phyloP scores from a whole-genome alignment of 2,329 filamentous ascomycete genomes.

The Catunica adiposa region DNA sequence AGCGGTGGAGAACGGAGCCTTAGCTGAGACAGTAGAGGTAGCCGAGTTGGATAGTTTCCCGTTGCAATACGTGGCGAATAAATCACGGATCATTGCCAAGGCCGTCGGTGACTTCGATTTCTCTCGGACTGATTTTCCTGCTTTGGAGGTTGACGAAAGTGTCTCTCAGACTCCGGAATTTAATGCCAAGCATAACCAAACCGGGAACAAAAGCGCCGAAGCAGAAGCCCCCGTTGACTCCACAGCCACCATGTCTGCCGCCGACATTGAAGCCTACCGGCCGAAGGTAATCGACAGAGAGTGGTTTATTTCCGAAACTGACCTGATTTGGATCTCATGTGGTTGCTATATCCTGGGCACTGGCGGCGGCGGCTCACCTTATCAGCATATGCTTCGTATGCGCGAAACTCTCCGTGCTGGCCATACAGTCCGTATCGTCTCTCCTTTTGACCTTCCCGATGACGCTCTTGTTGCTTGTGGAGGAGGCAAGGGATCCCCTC shows the following conservation, averaged over 20 bases:
- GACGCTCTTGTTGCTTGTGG: slow-evolving; percentile 37
- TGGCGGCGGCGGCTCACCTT: slow-evolving; percentile 41
- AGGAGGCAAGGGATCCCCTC: slow-evolving; percentile 42
- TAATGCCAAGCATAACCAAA: slow-evolving; percentile 11
- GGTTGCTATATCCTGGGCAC: slow-evolving; percentile 47
- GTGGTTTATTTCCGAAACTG: slow-evolving; percentile 42
- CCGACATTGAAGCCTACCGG: slow-evolving; percentile 27
- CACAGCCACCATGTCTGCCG: slow-evolving; percentile 16
- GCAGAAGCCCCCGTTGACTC: not conserved
- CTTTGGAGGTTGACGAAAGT: slow-evolving; percentile 4
- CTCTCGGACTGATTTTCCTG: slow-evolving; percentile 18
- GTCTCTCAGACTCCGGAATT: not conserved
- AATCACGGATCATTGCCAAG: slow-evolving; percentile 38
- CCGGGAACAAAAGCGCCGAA: slow-evolving; percentile 19
- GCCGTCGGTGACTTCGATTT: slow-evolving; percentile 39
- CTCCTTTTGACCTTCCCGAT: slow-evolving; percentile 32
- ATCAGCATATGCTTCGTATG: slow-evolving; percentile 33
- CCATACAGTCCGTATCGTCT: slow-evolving; percentile 34
- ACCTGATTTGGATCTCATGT: slow-evolving; percentile 38
- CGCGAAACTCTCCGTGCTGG: slow-evolving; percentile 34
- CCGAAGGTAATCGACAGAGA: slow-evolving; percentile 33
- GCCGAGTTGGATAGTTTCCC: slow-evolving; percentile 39
- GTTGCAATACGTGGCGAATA: slow-evolving; percentile 33
- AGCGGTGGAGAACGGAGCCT: slow-evolving; percentile 23
- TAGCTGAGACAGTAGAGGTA: slow-evolving; percentile 27